A percentile compares a stretch with the other conserved stretches of the same genome.
Evolutionary conservation across 441 rosid species (phyloP).

Genomic region (Populus trichocarpa): DNA sequence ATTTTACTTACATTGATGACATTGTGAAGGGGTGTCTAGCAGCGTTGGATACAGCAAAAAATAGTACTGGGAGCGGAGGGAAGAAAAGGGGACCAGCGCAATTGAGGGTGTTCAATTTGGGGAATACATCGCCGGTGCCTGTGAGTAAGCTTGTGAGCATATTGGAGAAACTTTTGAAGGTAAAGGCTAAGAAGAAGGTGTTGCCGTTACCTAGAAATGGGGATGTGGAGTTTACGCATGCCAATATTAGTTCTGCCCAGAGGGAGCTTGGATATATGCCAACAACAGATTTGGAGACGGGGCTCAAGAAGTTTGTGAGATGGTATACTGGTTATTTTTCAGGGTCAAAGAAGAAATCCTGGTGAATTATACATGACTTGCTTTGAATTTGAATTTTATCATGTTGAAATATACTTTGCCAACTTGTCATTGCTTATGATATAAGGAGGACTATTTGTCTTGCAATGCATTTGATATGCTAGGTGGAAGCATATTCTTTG

Average conservation of each 20-base stretch:
- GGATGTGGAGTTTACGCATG: constrained; percentile 72
- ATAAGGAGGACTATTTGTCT: background rate
- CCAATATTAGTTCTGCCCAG: constrained; percentile 63
- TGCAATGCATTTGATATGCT: constrained; percentile 7
- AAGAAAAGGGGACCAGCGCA: constrained; percentile 57
- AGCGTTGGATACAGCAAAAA: constrained; percentile 73
- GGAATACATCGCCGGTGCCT: constrained; percentile 71
- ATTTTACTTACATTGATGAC: constrained; percentile 79
- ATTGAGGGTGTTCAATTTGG: constrained; percentile 29
- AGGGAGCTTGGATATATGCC: constrained; percentile 66
- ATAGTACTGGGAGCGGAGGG: constrained; percentile 80
- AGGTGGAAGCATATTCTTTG: constrained; percentile 8
- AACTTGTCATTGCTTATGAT: constrained; percentile 6
- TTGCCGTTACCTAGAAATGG: constrained; percentile 72
- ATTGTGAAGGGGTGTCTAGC: constrained; percentile 70
- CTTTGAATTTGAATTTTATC: background rate
- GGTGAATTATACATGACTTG: constrained; percentile 22
- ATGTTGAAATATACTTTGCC: background rate
- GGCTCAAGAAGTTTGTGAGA: constrained; percentile 68
- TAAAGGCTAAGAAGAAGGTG: constrained; percentile 61
- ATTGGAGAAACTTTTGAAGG: constrained; percentile 63
- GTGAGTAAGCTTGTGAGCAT: constrained; percentile 60
- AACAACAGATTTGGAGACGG: constrained; percentile 55
- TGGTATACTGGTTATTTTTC: constrained; percentile 60
- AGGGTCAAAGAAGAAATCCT: constrained; percentile 42